phyloP scores from a whole-genome alignment of 768 basidiomycete species.

The Boletus barrowsii region DNA sequence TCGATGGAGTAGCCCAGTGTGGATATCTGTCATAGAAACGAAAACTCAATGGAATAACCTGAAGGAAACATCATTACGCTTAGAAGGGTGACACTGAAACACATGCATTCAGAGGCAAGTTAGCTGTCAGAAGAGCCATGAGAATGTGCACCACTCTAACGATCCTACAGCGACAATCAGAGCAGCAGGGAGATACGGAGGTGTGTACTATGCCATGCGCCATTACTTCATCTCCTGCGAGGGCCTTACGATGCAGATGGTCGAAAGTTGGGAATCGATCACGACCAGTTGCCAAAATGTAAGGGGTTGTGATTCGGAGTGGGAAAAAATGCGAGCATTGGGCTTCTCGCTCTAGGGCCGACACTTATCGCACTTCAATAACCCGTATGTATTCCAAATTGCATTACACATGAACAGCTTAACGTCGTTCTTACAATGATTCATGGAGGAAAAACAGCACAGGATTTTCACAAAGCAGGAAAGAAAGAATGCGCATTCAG shows the following conservation, averaged over 20 bases:
- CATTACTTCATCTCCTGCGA: conserved; percentile 91
- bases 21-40: too few relatives aligned
- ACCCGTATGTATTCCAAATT: too few relatives aligned
- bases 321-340: background rate
- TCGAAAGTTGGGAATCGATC: conserved; percentile 36
- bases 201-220: conserved; percentile 85
- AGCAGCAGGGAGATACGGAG: conserved; percentile 82
- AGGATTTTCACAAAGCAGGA: background rate
- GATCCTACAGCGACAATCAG: conserved; percentile 62
- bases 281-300: conserved; percentile 45
- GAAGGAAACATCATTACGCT: too few relatives aligned
- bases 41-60: too few relatives aligned
- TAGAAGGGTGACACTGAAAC: background rate
- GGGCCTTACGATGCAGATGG: conserved; percentile 51
- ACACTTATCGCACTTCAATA: conserved; percentile 3
- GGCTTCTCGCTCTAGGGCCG: conserved; percentile 35
- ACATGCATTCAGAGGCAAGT: background rate
- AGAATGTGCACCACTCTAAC: conserved; percentile 83
- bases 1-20: too few relatives aligned
- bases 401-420: too few relatives aligned
- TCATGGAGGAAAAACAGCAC: background rate
- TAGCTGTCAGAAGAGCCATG: background rate
- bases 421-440: too few relatives aligned
- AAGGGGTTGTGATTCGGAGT: conserved; percentile 33
- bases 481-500: conserved; percentile 30